Evolutionary conservation across 202 grass and related monocot genomes (phyloP), one percentile per base, ranked within the genome.

Genomic region (Sporobolus alterniflorus): DNA sequence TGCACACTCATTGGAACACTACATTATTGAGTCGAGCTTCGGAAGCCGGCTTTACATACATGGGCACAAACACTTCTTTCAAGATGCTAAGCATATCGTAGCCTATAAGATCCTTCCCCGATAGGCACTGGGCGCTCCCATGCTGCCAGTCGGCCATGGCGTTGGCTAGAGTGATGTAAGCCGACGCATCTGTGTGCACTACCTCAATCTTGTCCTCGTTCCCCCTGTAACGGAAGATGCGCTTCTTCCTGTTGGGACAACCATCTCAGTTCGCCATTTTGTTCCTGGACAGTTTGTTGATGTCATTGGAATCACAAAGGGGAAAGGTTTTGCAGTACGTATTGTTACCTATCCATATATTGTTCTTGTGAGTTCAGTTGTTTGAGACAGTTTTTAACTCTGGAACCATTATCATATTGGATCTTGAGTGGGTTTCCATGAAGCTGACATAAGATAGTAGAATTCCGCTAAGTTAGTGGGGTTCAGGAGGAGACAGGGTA

Each of bases 191-290:
- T n/a, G n/a, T n/a, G n/a, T n/a, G n/a, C n/a, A n/a, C n/a, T n/a
- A n/a, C n/a, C n/a, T n/a, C n/a, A n/a, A n/a, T n/a, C n/a, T n/a
- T n/a, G n/a, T n/a, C n/a, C n/a, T n/a, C n/a, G n/a, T n/a, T n/a
- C n/a, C n/a, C 79, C 93, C 91, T 64, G 97, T 99, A 54, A 99
- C 93, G 1, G 91, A 96, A 80, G 97, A 99, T 76, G 97, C 85
- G 16, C 93, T 99, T 83, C 89, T 99, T 90, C 97, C 97, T 75
- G 85, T 99, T 54, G 93, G 97, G 26, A 92, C 91, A 78, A 68
- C 84, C 15, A 96, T 99, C 77, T 88, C 91, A 14, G 91, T 86
- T 81, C 89, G 97, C n/a, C 97, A 99, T 92, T 99, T 99, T 94
- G 85, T 96, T 49, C 93, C 97, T 3, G 97, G 93, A 15, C 97